These are phyloP conservation scores for Dichotomopilus funicola DNA, from an alignment of 2,329 filamentous ascomycete species.

Conservation along the genomic window DNA sequence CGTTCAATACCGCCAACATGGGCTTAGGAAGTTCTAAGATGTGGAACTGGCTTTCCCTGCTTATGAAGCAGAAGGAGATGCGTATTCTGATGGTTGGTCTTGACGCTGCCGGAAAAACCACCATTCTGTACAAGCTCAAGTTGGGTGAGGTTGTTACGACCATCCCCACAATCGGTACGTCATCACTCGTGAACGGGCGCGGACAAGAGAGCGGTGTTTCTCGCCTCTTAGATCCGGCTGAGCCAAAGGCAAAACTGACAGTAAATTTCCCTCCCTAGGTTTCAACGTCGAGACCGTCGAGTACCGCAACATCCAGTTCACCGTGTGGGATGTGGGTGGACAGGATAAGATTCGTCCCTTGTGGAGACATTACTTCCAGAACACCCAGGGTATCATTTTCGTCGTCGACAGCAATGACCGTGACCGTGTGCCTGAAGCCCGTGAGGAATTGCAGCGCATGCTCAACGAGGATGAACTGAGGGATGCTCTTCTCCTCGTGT, in stretches of 20 bases:
- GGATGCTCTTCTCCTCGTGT: slow-evolving; percentile 92
- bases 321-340: slow-evolving; percentile 99
- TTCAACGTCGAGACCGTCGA: slow-evolving; percentile 99
- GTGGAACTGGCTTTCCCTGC: slow-evolving; percentile 17
- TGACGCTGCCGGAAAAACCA: slow-evolving; percentile 99
- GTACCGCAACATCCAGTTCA: slow-evolving; percentile 99
- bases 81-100: slow-evolving; percentile 99
- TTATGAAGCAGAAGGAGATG: slow-evolving; percentile 87
- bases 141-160: slow-evolving; percentile 98
- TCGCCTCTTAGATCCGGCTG: neutral
- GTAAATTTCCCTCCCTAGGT: slow-evolving; percentile 42
- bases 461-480: slow-evolving; percentile 98
- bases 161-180: slow-evolving; percentile 92
- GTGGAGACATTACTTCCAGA: slow-evolving; percentile 99
- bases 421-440: slow-evolving; percentile 93
- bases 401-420: slow-evolving; percentile 99
- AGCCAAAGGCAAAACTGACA: slow-evolving; percentile 21
- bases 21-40: slow-evolving; percentile 90
- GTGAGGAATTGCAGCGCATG: slow-evolving; percentile 95
- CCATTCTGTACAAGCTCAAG: slow-evolving; percentile 99
- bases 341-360: slow-evolving; percentile 99
- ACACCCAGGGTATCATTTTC: slow-evolving; percentile 99
- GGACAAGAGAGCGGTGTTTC: neutral
- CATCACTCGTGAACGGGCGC: neutral
- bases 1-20: slow-evolving; percentile 61